Evolutionary conservation across 495 filamentous ascomycete genomes (phyloP).

Genomic region (Penicillium mononematosum): DNA sequence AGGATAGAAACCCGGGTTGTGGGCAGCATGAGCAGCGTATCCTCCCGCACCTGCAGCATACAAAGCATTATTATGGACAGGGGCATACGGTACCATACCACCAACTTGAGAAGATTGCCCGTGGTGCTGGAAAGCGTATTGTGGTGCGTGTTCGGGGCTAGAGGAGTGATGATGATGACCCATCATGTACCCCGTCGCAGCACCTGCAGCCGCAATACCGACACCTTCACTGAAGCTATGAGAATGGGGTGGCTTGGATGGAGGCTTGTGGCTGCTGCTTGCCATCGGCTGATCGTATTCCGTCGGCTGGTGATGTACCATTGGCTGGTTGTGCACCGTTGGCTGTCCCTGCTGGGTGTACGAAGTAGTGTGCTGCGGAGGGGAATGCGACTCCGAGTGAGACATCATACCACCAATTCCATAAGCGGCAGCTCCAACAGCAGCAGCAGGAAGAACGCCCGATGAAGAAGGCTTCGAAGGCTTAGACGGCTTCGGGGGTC

Average conservation of each 20-base stretch:
- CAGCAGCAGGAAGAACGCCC: slow-evolving; percentile 23
- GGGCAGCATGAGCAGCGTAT: slow-evolving; percentile 40
- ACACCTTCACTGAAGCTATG: slow-evolving; percentile 38
- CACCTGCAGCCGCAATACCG: slow-evolving; percentile 47
- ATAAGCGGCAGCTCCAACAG: slow-evolving; percentile 30
- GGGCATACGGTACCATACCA: slow-evolving; percentile 31
- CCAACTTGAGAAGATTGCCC: slow-evolving; percentile 31
- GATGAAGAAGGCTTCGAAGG: slow-evolving; percentile 31
- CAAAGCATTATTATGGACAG: slow-evolving; percentile 37
- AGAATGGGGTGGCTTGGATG: slow-evolving; percentile 31
- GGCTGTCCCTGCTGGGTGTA: slow-evolving; percentile 17
- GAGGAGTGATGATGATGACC: slow-evolving; percentile 43
- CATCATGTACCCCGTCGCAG: slow-evolving; percentile 51
- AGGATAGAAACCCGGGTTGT: slow-evolving; percentile 26
- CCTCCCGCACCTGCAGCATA: slow-evolving; percentile 47
- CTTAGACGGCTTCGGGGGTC: slow-evolving; percentile 28
- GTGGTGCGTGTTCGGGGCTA: slow-evolving; percentile 30
- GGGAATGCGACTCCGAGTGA: slow-evolving; percentile 20
- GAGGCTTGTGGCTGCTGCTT: slow-evolving; percentile 15
- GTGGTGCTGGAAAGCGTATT: slow-evolving; percentile 34
- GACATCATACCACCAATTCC: slow-evolving; percentile 26
- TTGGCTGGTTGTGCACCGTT: not conserved
- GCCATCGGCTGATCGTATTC: slow-evolving; percentile 5
- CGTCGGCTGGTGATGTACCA: not conserved
- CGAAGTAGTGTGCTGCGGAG: slow-evolving; percentile 19